A percentile compares a stretch with the other conserved stretches of the same genome.
Conservation (phyloP, 179 eudicot genomes). For the Beta lomatogona region DNA sequence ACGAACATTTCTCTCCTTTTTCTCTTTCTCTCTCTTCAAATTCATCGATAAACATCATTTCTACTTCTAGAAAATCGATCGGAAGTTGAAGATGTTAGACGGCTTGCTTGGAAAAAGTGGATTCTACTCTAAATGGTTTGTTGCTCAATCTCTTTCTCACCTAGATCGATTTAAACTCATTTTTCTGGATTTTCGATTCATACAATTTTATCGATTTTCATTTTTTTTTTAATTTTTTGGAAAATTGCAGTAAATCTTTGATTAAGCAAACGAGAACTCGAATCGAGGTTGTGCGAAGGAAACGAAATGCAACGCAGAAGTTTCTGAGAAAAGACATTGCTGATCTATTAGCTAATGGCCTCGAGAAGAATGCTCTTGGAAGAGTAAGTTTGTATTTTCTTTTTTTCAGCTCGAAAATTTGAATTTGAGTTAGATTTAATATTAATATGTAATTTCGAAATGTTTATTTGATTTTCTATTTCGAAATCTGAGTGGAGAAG, state of each 20-base stretch:
- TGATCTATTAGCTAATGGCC: constrained; percentile 66
- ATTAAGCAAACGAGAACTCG: constrained; percentile 63
- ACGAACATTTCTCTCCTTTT: background rate
- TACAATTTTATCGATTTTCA: background rate
- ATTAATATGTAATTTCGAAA: background rate
- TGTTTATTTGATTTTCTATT: background rate
- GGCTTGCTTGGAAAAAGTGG: constrained; percentile 64
- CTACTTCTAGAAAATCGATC: constrained; percentile 10
- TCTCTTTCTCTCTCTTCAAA: background rate
- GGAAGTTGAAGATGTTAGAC: constrained; percentile 55
- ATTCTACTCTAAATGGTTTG: constrained; percentile 66
- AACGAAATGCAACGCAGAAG: constrained; percentile 75
- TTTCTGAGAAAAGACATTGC: constrained; percentile 68
- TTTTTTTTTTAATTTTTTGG: background rate
- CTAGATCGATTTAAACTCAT: background rate
- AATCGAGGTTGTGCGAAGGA: constrained; percentile 55
- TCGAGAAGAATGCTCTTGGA: constrained; percentile 67
- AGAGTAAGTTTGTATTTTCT: constrained; percentile 42
- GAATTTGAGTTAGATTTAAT: background rate
- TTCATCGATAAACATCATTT: background rate
- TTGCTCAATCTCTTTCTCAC: constrained; percentile 7
- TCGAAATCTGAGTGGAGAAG: background rate
- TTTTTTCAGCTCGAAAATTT: background rate
- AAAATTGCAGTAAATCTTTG: constrained; percentile 61
- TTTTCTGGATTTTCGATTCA: background rate